Conservation (phyloP, 495 filamentous ascomycete genomes). For the Aspergillus conjunctus region DNA sequence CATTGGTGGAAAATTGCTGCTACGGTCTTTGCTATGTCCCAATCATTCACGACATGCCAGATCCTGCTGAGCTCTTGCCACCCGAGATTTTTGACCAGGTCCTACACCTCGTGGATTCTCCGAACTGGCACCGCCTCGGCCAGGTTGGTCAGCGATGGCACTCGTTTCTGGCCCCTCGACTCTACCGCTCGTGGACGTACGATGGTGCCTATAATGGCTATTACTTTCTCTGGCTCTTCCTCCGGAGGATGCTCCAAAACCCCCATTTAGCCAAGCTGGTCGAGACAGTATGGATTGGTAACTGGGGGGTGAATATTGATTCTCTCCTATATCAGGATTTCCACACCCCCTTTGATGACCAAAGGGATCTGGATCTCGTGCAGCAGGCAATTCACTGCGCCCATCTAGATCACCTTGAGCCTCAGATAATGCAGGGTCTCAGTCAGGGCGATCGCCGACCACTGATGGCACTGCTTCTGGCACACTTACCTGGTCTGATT, state of each 20-base stretch:
- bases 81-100: constrained; percentile 6
- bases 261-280: background rate
- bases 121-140: background rate
- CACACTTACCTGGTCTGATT: background rate
- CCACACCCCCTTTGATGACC: background rate
- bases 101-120: background rate
- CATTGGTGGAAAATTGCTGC: too few species aligned
- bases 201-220: constrained; percentile 1
- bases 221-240: constrained; percentile 2
- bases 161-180: background rate
- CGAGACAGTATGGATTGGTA: constrained; percentile 2
- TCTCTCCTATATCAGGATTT: background rate
- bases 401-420: background rate
- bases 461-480: constrained; percentile 8
- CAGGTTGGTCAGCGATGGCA: constrained; percentile 4
- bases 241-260: background rate
- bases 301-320: constrained; percentile 6
- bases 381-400: constrained; percentile 1
- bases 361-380: background rate
- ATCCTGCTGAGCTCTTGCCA: constrained; percentile 4
- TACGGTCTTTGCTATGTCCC: background rate
- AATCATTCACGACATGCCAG: background rate
- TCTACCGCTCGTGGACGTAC: constrained; percentile 10
- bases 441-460: constrained; percentile 3
- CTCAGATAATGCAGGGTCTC: background rate